These are phyloP conservation scores for Chalaropsis ovoidea DNA, from an alignment of 2,329 filamentous ascomycete species.

Conservation along the genomic window DNA sequence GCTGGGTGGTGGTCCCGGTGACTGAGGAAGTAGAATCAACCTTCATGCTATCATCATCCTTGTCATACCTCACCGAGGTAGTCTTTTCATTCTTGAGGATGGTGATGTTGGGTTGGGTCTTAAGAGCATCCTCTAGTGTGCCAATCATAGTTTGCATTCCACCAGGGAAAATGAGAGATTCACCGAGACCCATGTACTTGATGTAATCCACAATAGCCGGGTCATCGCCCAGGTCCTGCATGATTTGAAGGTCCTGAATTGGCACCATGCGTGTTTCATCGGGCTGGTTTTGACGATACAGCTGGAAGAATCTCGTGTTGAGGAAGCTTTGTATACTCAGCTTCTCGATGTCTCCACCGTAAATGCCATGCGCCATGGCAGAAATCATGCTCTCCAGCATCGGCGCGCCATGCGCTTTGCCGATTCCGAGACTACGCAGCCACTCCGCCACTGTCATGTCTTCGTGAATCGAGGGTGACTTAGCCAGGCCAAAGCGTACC, in stretches of 20 bases:
- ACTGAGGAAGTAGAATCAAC: not conserved
- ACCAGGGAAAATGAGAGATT: conserved; percentile 28
- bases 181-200: conserved; percentile 24
- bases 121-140: conserved; percentile 29
- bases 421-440: conserved; percentile 29
- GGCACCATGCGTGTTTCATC: conserved; percentile 29
- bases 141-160: conserved; percentile 55
- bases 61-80: conserved; percentile 7
- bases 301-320: conserved; percentile 37
- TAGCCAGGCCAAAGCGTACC: conserved; percentile 27
- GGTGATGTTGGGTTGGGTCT: conserved; percentile 19
- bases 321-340: conserved; percentile 59
- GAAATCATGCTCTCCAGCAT: conserved; percentile 65
- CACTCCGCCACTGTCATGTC: conserved; percentile 35
- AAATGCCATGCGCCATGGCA: conserved; percentile 74
- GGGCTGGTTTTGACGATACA: conserved; percentile 25
- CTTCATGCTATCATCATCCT: conserved; percentile 2
- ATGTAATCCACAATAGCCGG: conserved; percentile 28
- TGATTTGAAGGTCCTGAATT: conserved; percentile 30
- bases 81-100: conserved; percentile 27
- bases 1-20: not conserved
- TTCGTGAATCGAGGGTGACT: conserved; percentile 30
- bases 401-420: conserved; percentile 25
- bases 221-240: conserved; percentile 30
- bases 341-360: conserved; percentile 76